Evolutionary conservation across 768 basidiomycete genomes (phyloP), one percentile per base, ranked within the genome.

Genomic region (Naganishia friedmannii): DNA sequence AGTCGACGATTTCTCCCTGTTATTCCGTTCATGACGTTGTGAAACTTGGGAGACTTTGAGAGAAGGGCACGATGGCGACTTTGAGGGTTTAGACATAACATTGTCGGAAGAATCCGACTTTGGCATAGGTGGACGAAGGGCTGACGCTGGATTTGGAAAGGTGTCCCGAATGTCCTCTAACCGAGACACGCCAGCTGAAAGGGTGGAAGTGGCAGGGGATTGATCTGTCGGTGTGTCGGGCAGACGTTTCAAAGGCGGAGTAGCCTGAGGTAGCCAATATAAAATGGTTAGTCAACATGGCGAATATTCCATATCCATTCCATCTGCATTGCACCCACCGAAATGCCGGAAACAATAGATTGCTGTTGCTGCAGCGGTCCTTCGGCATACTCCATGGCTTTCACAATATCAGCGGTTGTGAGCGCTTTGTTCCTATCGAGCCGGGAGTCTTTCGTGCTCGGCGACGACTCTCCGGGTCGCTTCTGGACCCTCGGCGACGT

Each of bases 201-300:
- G 23, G 3, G 54, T 54, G 1, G 53, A 66, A 2, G 51, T n/a
- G 6, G 67, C 67, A 32, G 67, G 67, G 7, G 67, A 68, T 8
- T 68, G 21, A 5, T 55, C 67, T 17, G n/a, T 26, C 37, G 67
- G 67, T 10, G 67, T 53, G 39, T 55, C 39, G 15, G 67, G 67
- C 19, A 68, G 39, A 56, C 32, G 32, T 26, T 57, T 54, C 19
- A 32, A 29, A 19, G 67, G 67, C 9, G 67, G 54, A 8, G 53
- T 26, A 15, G 13, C 53, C 54, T 56, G 29, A 32, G 13, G 13
- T 3, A 45, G 34, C 42, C 29, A 39, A 26, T 29, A 53, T 21
- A 34, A 21, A 21, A 17, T 46, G n/a, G 34, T 51, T 12, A 26
- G 48, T 51, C 48, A n/a, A 51, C 23, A 4, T 51, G 48, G 13